phyloP scores from a whole-genome alignment of 208 protist genomes.

The Phytomonas francai region DNA sequence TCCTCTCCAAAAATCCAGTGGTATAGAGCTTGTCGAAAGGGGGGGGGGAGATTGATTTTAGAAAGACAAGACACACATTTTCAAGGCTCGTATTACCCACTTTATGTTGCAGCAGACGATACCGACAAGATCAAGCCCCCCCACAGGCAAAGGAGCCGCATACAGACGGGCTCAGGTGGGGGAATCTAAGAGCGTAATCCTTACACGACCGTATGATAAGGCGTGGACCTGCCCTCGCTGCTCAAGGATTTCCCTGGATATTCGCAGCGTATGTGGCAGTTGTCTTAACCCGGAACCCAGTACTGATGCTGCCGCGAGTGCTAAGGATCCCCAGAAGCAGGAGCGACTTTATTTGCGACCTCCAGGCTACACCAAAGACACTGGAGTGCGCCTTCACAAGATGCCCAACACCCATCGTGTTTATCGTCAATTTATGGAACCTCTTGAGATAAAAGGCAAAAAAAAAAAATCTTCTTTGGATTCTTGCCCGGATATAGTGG shows the following conservation, averaged over 20 bases:
- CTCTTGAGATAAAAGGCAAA: slow-evolving; percentile 14
- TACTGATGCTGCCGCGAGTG: neutral
- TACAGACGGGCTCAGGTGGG: neutral
- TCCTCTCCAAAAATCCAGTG: neutral
- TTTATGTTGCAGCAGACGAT: neutral
- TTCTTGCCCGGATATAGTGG: slow-evolving; percentile 4
- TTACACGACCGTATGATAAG: neutral
- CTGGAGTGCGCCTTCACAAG: slow-evolving; percentile 14
- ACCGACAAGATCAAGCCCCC: neutral
- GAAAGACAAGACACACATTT: neutral
- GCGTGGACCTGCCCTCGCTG: slow-evolving; percentile 34
- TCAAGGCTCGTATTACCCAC: neutral
- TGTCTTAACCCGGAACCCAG: slow-evolving; percentile 36
- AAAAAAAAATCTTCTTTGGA: slow-evolving; percentile 1
- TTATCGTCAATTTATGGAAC: slow-evolving; percentile 33
- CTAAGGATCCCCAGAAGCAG: slow-evolving; percentile 1
- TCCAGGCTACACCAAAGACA: slow-evolving; percentile 16
- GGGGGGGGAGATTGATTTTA: neutral
- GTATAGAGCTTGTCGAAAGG: neutral
- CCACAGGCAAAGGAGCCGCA: neutral
- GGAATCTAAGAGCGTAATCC: neutral
- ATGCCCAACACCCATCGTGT: slow-evolving; percentile 19
- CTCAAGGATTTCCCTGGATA: slow-evolving; percentile 22
- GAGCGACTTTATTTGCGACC: neutral
- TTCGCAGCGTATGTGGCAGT: slow-evolving; percentile 37